Percentiles rank a stretch among this genome's conserved stretches.
Evolutionary conservation across 441 rosid genomes (phyloP).

Genomic region (Adansonia rubrostipa): DNA sequence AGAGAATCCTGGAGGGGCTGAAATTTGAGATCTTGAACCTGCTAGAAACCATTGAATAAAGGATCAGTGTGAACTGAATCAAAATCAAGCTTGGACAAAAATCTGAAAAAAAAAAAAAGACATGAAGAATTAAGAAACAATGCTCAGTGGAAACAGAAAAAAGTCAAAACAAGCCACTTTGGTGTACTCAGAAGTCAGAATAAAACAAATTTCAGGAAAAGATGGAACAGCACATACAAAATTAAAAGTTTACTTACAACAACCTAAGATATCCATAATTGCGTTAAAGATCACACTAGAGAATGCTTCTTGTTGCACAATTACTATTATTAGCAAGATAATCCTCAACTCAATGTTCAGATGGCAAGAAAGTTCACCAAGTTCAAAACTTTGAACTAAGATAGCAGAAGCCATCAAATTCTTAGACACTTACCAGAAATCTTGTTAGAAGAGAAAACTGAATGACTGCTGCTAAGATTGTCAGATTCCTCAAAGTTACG

Average conservation of each 20-base stretch:
- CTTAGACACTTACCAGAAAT: constrained; percentile 53
- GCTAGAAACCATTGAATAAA: constrained; percentile 19
- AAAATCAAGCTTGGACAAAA: not conserved
- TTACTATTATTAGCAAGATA: not conserved
- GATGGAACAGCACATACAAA: not conserved
- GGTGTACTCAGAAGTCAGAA: not conserved
- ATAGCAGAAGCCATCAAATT: not conserved
- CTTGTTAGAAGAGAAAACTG: constrained; percentile 58
- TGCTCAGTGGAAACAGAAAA: not conserved
- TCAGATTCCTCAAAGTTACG: constrained; percentile 54
- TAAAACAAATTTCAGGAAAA: not conserved
- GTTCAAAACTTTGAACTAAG: not conserved
- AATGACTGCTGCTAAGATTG: constrained; percentile 40
- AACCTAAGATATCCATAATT: not conserved
- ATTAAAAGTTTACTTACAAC: not conserved
- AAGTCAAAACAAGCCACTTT: not conserved
- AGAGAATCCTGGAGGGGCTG: constrained; percentile 93
- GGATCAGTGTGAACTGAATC: constrained; percentile 2
- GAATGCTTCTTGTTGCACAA: not conserved
- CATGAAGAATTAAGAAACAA: not conserved
- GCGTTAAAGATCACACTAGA: not conserved
- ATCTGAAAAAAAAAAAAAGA: too few species aligned
- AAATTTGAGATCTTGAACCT: constrained; percentile 76
- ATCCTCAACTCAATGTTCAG: not conserved
- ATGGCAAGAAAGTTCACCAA: not conserved